Evolutionary conservation across 139 green algal species (phyloP).

Genomic region (Asterochloris sp.): DNA sequence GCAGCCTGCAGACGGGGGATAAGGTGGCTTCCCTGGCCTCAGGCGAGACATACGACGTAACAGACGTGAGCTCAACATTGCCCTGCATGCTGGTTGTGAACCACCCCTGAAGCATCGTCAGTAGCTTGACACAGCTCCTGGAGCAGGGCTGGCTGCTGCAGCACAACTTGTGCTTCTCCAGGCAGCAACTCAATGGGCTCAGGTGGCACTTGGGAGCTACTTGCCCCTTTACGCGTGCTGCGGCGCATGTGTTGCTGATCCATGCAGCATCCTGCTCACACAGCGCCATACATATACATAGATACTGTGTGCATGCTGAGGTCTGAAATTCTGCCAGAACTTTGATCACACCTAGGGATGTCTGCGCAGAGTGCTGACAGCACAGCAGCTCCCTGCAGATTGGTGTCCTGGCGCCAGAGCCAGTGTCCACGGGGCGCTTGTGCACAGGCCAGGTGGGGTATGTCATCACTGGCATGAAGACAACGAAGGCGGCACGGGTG

Average conservation of each 20-base stretch:
- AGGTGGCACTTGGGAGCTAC: too few relatives aligned
- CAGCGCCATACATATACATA: too few relatives aligned
- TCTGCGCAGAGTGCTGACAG: too few relatives aligned
- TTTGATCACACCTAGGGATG: too few relatives aligned
- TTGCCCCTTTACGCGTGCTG: too few relatives aligned
- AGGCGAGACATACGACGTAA: constrained; percentile 63
- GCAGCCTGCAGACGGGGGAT: constrained; percentile 53
- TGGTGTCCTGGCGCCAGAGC: constrained; percentile 65
- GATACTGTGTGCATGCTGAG: background rate
- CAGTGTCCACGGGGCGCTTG: constrained; percentile 46
- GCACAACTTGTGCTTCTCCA: constrained; percentile 61
- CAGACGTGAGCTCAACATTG: constrained; percentile 44
- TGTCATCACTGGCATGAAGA: constrained; percentile 84
- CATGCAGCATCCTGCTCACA: too few relatives aligned
- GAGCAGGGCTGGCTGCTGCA: background rate
- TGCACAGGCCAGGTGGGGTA: constrained; percentile 87
- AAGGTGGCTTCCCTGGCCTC: constrained; percentile 43
- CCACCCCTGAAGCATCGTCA: background rate
- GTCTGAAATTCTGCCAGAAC: background rate
- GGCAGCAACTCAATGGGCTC: constrained; percentile 16
- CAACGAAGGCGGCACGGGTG: constrained; percentile 62
- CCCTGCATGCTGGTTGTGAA: background rate
- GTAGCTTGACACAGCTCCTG: background rate
- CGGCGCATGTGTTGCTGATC: too few relatives aligned
- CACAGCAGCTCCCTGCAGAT: constrained; percentile 29